Base-by-base conservation (phyloP, 2,329 filamentous ascomycete species). In the Drechmeria coniospora region DNA sequence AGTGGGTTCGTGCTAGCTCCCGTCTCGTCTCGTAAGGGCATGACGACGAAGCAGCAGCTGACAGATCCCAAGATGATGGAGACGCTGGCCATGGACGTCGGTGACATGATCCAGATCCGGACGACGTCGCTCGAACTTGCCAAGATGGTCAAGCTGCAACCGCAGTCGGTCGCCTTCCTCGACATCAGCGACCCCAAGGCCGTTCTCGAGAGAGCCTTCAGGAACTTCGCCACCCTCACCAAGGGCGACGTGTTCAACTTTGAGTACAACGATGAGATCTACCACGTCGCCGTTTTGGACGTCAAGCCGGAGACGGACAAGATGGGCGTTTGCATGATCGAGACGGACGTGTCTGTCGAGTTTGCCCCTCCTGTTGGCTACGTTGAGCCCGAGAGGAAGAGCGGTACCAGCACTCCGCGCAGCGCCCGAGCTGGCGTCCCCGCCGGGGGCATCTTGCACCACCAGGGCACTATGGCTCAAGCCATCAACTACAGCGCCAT, bases 111-210 rank as follows among this genome's bases (percentile, higher is more conserved):
- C 4, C 86, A 98, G 57, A 76, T 94, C 53, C 92, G 92, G 54
- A 92, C 83, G 7, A 95, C 90, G 2, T 87, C 92, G 23, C 69
- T 98, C 11, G 81, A 86, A 27, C 74, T 87, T 1, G 90, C 90
- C 19, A 77, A 76, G 37, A 78, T 93, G 53, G 92, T 98, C 60
- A 98, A 98, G 57, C 71, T 98, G 7, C 87, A 98, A 58, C 82
- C 90, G 0, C 90, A 98, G 56, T 86, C 82, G 14, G 74, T 80
- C 28, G 79, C 78, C 42, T 98, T 98, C 56, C 78, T 98, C 37
- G 87, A 95, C 25, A 95, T 98, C 49, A 87, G 79, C 43, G 90
- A 98, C 45, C 90, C 90, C 14, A 94, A 93, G 57, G 90, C 90
- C 22, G 90, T 98, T 9, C 73, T 98, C 17, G 90, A 98, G 56